Base-by-base conservation (phyloP, 805 yeast species). In the Aciculoconidium aculeatum region DNA sequence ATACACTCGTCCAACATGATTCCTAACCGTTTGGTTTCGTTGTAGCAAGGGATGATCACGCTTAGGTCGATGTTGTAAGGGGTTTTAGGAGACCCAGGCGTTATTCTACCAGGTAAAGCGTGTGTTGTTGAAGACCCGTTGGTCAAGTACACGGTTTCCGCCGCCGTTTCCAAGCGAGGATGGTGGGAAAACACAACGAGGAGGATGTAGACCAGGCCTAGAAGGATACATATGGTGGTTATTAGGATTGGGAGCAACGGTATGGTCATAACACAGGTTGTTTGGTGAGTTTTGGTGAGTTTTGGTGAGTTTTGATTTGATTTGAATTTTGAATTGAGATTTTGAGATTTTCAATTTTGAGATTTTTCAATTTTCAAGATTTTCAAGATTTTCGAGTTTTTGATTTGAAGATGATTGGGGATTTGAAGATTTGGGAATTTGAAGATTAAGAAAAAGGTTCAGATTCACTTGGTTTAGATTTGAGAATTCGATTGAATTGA, bases 21-120 rank as follows among this genome's bases (percentile, higher is more conserved):
- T 17, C 72, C 70, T 36, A 92, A 68, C 31, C 98, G 68, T 9
- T 62, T 53, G 1, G 80, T 77, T 55, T 92, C 98, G 49, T 92
- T 92, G 49, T 72, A 92, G 51, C 96, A 86, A n/a, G 98, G 98
- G 5, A 92, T 74, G 5, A 92, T 87, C 15, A 92, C 79, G 15
- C 92, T 75, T 23, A 90, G 45, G 17, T 70, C 70, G 14, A 82
- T 65, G 3, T 52, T 63, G 20, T 61, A 65, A 28, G 44, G 45
- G 11, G 32, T 35, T 19, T 26, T 35, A 17, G 15, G 19, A 10
- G 38, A 8, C 34, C 35, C 31, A 8, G 51, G 41, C 40, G 32
- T 45, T 47, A 57, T 47, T 41, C 59, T 40, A 13, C 51, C 34
- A 39, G 72, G 58, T 41, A 57, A 44, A 16, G 51, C 51, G 45